A percentile compares a stretch with the other conserved stretches of the same genome.
Conservation (phyloP, 2,329 filamentous ascomycete species). For the Aspergillus candidus region DNA sequence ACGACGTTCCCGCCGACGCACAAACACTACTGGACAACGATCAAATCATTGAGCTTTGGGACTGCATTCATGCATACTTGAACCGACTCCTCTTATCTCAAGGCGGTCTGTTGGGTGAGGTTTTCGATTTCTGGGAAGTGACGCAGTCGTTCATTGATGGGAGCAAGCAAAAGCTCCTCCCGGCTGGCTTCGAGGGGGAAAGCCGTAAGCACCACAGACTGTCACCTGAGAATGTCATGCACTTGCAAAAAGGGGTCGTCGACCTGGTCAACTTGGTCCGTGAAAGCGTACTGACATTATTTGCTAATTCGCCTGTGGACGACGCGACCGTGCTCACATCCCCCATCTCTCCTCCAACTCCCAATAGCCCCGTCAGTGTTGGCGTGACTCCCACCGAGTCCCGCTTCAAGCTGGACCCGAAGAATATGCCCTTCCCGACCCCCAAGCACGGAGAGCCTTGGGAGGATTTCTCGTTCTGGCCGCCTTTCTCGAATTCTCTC, state of each 20-base stretch:
- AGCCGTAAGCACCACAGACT: conserved; percentile 77
- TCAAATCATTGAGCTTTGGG: conserved; percentile 86
- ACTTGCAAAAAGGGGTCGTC: conserved; percentile 69
- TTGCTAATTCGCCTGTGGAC: conserved; percentile 80
- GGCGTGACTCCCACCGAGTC: conserved; percentile 57
- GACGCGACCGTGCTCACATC: conserved; percentile 85
- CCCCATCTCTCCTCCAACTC: conserved; percentile 62
- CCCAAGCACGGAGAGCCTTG: conserved; percentile 76
- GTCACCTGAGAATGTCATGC: conserved; percentile 60
- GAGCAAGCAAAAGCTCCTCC: conserved; percentile 71
- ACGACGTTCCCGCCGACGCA: conserved; percentile 58
- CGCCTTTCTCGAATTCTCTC: conserved; percentile 82
- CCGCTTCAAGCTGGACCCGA: conserved; percentile 72
- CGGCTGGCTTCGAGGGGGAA: conserved; percentile 73
- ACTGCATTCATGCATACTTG: conserved; percentile 72
- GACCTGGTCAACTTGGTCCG: conserved; percentile 81
- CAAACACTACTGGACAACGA: conserved; percentile 65
- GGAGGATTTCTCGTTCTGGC: conserved; percentile 96
- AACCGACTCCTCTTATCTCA: conserved; percentile 65
- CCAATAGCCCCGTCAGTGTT: conserved; percentile 56
- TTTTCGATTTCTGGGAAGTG: conserved; percentile 90
- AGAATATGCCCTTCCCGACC: conserved; percentile 68
- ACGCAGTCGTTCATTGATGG: conserved; percentile 86
- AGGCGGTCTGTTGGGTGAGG: conserved; percentile 77
- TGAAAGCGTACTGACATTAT: conserved; percentile 73